Evolutionary conservation across 2,329 filamentous ascomycete species (phyloP), one percentile per base, ranked within the genome.

Genomic region (Akanthomyces lecanii): DNA sequence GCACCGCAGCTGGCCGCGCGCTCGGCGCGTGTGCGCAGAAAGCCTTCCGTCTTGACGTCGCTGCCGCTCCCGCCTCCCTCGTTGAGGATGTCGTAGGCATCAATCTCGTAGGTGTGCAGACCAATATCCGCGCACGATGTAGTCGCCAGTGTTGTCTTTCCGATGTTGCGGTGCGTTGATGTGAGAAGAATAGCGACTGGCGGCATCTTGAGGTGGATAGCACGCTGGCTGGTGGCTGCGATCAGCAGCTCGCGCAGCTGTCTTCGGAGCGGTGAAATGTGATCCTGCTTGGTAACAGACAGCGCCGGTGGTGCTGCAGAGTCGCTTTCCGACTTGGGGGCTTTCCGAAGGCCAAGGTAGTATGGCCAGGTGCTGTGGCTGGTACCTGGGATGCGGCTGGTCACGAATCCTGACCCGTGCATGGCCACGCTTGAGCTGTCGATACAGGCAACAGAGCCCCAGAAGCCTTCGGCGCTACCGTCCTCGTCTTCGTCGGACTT

Each of bases 1-100:
- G 92, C 76, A 0, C 95, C 95, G 71, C 95, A 98, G 67, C 89
- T 89, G 73, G 97, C 87, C 8, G 92, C 95, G 64, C 95, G 85
- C 65, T 97, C 95, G 1, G 92, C 91, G 57, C 95, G 85, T 4
- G 91, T 91, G 71, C 95, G 90, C 18, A 99, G 79, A 67, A 96
- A 90, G 0, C 91, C 93, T 71, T 97, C 94, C 0, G 93, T 97
- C 76, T 98, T 97, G 33, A 96, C 90, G 71, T 99, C 95, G 62
- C 90, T 89, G 10, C 91, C 91, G 60, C 92, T 92, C 1, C 89
- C 89, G 11, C 75, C 74, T 16, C 92, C 91, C 73, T 98, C 94
- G n/a, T 92, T 94, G 5, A 97, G 81, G 48, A 99, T 91, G 69
- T 99, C 95, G 70, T 96, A 97, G 0, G 91, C 90, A 73, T 98